Evolutionary conservation across 1,284 basidiomycete species (phyloP), one percentile per base, ranked within the genome.

Genomic region (Leccinum solheimii): DNA sequence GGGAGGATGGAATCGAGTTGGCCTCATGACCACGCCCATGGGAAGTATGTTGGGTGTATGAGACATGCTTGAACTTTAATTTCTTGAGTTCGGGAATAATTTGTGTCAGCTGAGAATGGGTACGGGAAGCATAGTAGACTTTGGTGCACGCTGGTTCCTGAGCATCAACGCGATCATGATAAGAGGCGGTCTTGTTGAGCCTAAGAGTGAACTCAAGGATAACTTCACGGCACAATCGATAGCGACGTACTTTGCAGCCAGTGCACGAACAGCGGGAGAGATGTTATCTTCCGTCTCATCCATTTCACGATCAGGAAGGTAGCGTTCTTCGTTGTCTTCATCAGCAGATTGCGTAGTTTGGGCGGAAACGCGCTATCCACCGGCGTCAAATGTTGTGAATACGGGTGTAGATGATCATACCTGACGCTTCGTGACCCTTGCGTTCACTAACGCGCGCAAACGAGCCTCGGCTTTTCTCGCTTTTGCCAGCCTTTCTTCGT

Each of bases 101-200:
- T 73, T 99, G 97, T 1, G 94, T 84, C 3, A 99, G 85, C 72
- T 99, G 97, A 2, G 94, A 95, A 76, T 99, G 97, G 0, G 97
- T 99, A 32, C 97, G 83, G 0, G 96, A 98, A 0, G 95, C 92
- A 73, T 96, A 98, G 73, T 90, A 96, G 59, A 99, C 88, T 75
- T 92, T 92, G 34, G 86, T 88, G 67, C 87, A 91, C 2, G 81
- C 80, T n/a, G 81, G 80, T 63, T 86, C 86, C 54, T 78, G 75
- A 4, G 71, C 72, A 11, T 78, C 74, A 14, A 52, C 49, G 23
- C 50, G 62, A 34, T 65, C 53, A 53, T 56, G 56, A 34, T 43
- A 52, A 23, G 65, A 64, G 40, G 6, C 27, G 2, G 59, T 40
- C 1, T 53, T 64, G 26, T 62, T 55, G 5, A 73, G 58, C 61